A percentile compares a stretch with the other conserved stretches of the same genome.
phyloP scores from a whole-genome alignment of 225 moss, liverwort and hornwort genomes.

The Pseudoscleropodium purum region DNA sequence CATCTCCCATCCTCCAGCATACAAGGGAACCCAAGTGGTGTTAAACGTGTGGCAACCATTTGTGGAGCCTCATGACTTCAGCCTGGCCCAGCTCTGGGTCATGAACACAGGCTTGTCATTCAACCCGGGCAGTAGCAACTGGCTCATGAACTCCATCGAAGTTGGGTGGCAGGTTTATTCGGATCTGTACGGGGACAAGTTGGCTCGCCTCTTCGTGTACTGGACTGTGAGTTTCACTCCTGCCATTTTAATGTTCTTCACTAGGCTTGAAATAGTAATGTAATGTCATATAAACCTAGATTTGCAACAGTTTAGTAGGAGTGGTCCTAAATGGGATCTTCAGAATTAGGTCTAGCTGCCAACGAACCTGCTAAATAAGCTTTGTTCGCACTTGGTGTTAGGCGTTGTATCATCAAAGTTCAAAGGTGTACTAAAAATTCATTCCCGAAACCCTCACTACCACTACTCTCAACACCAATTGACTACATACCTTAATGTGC shows the following conservation, averaged over 20 bases:
- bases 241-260: neutral
- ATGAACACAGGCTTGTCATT: conserved; percentile 40
- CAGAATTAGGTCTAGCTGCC: neutral
- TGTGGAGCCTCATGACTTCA: conserved; percentile 43
- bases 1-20: conserved; percentile 25
- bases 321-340: too few species aligned
- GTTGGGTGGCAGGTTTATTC: conserved; percentile 53
- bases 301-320: neutral
- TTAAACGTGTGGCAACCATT: conserved; percentile 54
- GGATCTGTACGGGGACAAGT: conserved; percentile 39
- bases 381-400: neutral
- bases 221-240: conserved; percentile 38
- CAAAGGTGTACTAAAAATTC: neutral
- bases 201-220: conserved; percentile 40
- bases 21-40: conserved; percentile 46
- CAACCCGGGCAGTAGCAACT: conserved; percentile 4
- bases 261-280: neutral
- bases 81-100: conserved; percentile 49
- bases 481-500: neutral
- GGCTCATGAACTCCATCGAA: conserved; percentile 44
- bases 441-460: neutral
- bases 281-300: too few species aligned
- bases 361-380: neutral
- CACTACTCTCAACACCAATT: neutral
- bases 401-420: neutral